Evolutionary conservation across 2,329 filamentous ascomycete genomes (phyloP).

Genomic region (Lomentospora prolificans): DNA sequence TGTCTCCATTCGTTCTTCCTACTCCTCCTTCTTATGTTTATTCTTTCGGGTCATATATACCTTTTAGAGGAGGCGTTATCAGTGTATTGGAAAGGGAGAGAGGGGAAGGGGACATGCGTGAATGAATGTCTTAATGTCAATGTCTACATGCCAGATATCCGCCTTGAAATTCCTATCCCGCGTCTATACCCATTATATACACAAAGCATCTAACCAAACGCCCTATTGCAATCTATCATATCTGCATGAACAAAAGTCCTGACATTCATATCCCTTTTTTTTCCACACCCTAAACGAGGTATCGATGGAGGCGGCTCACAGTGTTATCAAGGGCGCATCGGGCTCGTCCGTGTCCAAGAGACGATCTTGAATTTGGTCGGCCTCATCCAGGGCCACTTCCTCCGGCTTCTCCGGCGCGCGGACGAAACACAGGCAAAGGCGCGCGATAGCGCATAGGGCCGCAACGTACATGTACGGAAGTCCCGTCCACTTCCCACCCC

Average conservation of each 20-base stretch:
- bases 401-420: slow-evolving; percentile 19
- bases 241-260: no score
- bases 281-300: no score
- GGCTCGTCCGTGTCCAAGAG: slow-evolving; percentile 4
- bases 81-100: background rate
- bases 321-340: background rate
- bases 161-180: background rate
- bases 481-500: slow-evolving; percentile 25
- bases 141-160: background rate
- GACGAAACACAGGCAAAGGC: slow-evolving; percentile 21
- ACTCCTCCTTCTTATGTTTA: background rate
- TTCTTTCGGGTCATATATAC: slow-evolving; percentile 1
- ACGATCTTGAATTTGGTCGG: background rate
- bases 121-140: background rate
- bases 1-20: background rate
- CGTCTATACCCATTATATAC: background rate
- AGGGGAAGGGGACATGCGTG: background rate
- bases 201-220: no score
- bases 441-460: slow-evolving; percentile 18
- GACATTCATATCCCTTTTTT: no score
- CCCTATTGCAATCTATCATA: no score
- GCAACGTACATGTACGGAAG: slow-evolving; percentile 30
- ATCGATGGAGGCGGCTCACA: background rate
- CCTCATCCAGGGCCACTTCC: slow-evolving; percentile 10
- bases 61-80: background rate